These are phyloP conservation scores for Candida parachauliodes DNA, from an alignment of 805 yeast genomes.

Conservation along the genomic window DNA sequence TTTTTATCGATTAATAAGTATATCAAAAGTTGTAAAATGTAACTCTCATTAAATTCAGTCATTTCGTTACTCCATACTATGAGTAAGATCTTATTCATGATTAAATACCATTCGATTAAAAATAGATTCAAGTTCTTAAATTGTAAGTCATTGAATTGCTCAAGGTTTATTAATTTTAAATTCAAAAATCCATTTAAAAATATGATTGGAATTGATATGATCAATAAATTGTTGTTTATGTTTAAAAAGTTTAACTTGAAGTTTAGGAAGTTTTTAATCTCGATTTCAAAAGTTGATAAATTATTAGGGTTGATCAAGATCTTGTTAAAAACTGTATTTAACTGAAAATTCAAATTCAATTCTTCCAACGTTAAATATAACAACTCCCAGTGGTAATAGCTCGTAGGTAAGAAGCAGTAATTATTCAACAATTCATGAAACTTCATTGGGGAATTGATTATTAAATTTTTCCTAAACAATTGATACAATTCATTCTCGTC, in stretches of 20 bases:
- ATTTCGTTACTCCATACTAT: slow-evolving; percentile 16
- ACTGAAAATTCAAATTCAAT: slow-evolving; percentile 23
- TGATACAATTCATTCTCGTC: slow-evolving; percentile 23
- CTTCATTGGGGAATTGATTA: slow-evolving; percentile 49
- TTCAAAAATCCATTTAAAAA: slow-evolving; percentile 24
- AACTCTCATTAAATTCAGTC: slow-evolving; percentile 18
- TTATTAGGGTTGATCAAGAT: slow-evolving; percentile 5
- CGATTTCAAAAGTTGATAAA: slow-evolving; percentile 13
- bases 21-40: slow-evolving; percentile 25
- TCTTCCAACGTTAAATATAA: slow-evolving; percentile 47
- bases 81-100: slow-evolving; percentile 41
- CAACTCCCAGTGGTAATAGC: slow-evolving; percentile 42
- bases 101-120: slow-evolving; percentile 45
- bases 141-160: slow-evolving; percentile 24
- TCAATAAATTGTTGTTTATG: slow-evolving; percentile 50
- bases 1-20: slow-evolving; percentile 17
- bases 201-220: slow-evolving; percentile 47
- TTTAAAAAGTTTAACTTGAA: slow-evolving; percentile 12
- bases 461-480: slow-evolving; percentile 44
- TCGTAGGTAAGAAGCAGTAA: slow-evolving; percentile 41
- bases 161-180: slow-evolving; percentile 15
- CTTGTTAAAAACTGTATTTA: slow-evolving; percentile 5
- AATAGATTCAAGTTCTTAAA: slow-evolving; percentile 23
- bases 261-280: slow-evolving; percentile 13
- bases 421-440: slow-evolving; percentile 48